Conservation (phyloP, 2,329 filamentous ascomycete genomes). For the Colletotrichum orchidophilum region DNA sequence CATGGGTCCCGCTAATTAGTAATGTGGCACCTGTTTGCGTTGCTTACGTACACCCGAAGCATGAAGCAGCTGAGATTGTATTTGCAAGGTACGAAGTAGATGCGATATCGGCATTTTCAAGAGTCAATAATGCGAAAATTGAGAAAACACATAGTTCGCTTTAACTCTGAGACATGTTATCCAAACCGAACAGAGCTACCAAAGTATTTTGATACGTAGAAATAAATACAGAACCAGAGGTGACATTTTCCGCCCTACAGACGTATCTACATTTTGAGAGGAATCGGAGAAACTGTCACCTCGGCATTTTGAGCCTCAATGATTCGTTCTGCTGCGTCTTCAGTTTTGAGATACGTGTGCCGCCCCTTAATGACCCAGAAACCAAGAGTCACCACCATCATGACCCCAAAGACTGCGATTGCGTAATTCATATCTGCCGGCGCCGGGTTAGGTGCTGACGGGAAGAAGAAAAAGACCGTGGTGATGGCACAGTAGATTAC, state of each 20-base stretch:
- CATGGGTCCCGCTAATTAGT: background rate
- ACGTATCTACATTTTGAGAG: background rate
- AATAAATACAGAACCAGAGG: background rate
- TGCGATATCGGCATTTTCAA: too few relatives aligned
- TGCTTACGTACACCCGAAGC: too few relatives aligned
- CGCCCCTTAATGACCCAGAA: slow-evolving; percentile 62
- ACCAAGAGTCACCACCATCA: slow-evolving; percentile 57
- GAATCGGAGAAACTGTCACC: background rate
- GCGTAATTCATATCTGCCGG: slow-evolving; percentile 66
- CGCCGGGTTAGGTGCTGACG: slow-evolving; percentile 53
- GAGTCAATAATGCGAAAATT: too few relatives aligned
- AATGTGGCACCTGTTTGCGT: background rate
- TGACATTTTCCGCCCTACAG: background rate
- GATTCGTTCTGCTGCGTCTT: background rate
- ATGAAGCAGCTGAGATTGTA: too few relatives aligned
- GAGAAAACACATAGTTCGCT: too few relatives aligned
- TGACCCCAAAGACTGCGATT: slow-evolving; percentile 64
- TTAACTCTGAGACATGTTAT: too few relatives aligned
- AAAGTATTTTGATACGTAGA: too few relatives aligned
- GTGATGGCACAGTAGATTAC: background rate
- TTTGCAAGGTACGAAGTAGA: too few relatives aligned
- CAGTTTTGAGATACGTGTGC: slow-evolving; percentile 42
- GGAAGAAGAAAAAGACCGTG: slow-evolving; percentile 50
- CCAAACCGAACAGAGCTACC: too few relatives aligned
- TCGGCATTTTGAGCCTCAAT: slow-evolving; percentile 15